Base-by-base conservation (phyloP, 805 yeast species). In the Cyberlindnera mississippiensis region DNA sequence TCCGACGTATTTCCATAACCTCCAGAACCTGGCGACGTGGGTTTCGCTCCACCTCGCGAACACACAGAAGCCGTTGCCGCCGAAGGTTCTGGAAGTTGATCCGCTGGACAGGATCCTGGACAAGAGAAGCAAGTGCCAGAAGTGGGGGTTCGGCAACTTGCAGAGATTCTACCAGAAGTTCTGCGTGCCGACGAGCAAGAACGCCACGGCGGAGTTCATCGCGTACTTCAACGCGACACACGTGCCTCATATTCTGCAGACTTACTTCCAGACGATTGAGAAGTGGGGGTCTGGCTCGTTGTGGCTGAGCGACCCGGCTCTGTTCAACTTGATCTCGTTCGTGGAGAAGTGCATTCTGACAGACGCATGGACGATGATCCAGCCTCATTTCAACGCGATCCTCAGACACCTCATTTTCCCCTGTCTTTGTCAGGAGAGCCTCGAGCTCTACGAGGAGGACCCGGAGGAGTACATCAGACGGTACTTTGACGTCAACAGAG, bases 81-180 rank as follows among this genome's bases (percentile, higher is more conserved):
- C 62, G 3, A 75, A 73, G 48, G 73, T 81, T 1, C 46, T 71
- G 50, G 68, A 69, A 9, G 47, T 73, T 3, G 75, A 74, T 20
- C 67, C 71, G 11, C 67, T 72, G 15, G 81, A 76, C 43, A 70
- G 78, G 43, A 55, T 59, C 37, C 59, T 64, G 30, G 74, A 60
- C 50, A 70, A 55, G 54, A 67, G 82, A 74, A 81, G 69, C 58
- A 91, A 80, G 63, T 79, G 78, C 55, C 90, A 72, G 67, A 93
- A 93, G 62, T 91, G 99, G 98, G 80, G 91, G 4, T 80, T 80
- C 51, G 88, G 85, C 30, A 88, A 88, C 59, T 59, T 90, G 38
- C 75, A 74, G 53, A 75, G 91, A 51, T 66, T 89, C 15, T 82
- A 85, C 53, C 72, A 75, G 40, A 75, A 86, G 51, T 89, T 78